Evolutionary conservation across 306 rosid genomes (phyloP).

Genomic region (Prunus padus): DNA sequence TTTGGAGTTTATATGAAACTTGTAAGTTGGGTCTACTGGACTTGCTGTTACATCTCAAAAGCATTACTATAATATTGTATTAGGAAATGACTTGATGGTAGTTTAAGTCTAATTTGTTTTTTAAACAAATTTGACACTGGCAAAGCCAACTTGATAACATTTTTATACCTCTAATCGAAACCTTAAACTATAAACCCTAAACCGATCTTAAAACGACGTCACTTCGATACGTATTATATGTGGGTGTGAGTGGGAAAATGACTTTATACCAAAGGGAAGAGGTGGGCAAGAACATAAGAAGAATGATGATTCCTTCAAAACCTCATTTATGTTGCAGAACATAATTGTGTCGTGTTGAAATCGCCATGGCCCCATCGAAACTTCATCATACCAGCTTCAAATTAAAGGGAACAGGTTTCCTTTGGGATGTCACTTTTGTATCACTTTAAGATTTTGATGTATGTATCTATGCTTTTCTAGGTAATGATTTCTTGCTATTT

Average conservation of each 20-base stretch:
- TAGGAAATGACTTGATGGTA: neutral
- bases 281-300: neutral
- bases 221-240: no score
- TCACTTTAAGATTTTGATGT: no score
- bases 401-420: neutral
- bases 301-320: neutral
- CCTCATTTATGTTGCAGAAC: neutral
- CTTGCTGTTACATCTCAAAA: neutral
- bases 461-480: no score
- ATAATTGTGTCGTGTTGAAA: constrained; percentile 19
- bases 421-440: neutral
- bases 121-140: neutral
- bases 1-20: neutral
- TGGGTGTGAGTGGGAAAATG: neutral
- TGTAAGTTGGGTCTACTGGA: neutral
- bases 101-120: neutral
- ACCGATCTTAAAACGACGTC: no score
- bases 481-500: no score
- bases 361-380: neutral
- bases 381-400: constrained; percentile 8
- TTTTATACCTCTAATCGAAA: no score
- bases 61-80: neutral
- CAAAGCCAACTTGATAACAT: no score
- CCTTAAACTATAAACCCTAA: no score
- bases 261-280: neutral